Evolutionary conservation across 2,329 filamentous ascomycete genomes (phyloP), one percentile per base, ranked within the genome.

Genomic region (Hypoxylon sp.): DNA sequence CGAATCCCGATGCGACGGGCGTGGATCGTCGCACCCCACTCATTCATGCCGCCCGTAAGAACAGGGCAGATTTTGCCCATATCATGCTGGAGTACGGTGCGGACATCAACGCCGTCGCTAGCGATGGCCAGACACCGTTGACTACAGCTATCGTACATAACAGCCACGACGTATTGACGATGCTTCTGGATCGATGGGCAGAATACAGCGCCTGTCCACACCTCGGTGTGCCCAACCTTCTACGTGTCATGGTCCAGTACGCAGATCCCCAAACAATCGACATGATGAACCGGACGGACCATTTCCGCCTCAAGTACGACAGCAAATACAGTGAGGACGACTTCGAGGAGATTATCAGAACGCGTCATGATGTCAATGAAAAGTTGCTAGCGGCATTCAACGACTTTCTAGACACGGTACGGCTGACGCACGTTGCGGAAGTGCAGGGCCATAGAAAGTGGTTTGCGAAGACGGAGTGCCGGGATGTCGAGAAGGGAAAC

Each of bases 71-170:
- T 48, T 73, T 76, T 49, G 75, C 75, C 0, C 70, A 72, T 20
- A 60, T 78, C n/a, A 65, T 77, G 7, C 67, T 78, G 2, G 75
- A 77, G 34, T 72, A 76, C 60, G 75, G 75, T 4, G 75, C 75
- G 26, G 64, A 76, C 48, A 74, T 77, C 60, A 78, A 77, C 61
- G 69, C 69, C 28, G 60, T 66, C 6, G 69, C 75, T 3, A 57
- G 49, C 10, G 71, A 64, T 26, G 73, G 73, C 3, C 62, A 68
- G 26, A 77, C 75, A 15, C 73, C 76, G 0, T 62, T 77, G 32
- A 78, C 75, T 0, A 76, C 72, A 6, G 70, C 76, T 11, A 76
- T 77, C 55, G 73, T 64, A 4, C 70, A 74, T 63, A 78, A 78
- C 51, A 77, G 72, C 49, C 75, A 78, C 54, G 68, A 72, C 39